Evolutionary conservation across 2,329 filamentous ascomycete genomes (phyloP).

Genomic region (Helotiales sp.): DNA sequence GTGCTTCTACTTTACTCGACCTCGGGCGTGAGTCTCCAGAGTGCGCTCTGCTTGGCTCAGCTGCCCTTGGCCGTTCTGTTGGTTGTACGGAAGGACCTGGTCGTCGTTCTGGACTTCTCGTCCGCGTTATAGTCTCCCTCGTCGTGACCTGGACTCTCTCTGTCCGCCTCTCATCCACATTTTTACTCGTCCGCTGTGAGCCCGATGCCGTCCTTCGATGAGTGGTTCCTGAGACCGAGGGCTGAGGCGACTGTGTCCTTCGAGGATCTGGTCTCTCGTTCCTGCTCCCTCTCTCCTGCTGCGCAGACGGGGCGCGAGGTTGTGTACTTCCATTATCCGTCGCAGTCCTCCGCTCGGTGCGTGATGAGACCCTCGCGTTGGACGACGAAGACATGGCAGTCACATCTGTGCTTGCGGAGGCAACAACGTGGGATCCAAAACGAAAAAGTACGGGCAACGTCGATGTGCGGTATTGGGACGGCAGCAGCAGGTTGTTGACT

Average conservation of each 20-base stretch:
- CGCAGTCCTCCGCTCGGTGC: conserved; percentile 31
- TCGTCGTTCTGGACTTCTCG: conserved; percentile 55
- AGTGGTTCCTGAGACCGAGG: conserved; percentile 26
- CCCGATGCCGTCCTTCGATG: conserved; percentile 61
- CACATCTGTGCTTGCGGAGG: conserved; percentile 25
- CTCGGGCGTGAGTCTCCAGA: conserved; percentile 30
- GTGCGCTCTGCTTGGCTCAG: conserved; percentile 26
- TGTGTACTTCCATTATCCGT: conserved; percentile 33
- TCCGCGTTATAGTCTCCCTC: conserved; percentile 61
- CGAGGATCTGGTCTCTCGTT: conserved; percentile 30
- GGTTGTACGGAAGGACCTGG: conserved; percentile 20
- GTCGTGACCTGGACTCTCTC: conserved; percentile 60
- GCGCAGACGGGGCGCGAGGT: conserved; percentile 32
- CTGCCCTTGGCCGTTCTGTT: conserved; percentile 22
- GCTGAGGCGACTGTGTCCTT: conserved; percentile 29
- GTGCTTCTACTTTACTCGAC: conserved; percentile 47
- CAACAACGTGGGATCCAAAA: neutral
- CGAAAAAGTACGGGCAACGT: no score
- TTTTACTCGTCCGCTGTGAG: conserved; percentile 49
- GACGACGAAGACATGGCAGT: conserved; percentile 35
- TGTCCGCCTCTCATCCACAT: conserved; percentile 49
- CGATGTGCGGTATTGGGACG: no score
- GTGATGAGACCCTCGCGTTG: conserved; percentile 32
- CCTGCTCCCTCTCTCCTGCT: conserved; percentile 22
- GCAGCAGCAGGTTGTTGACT: neutral